These are phyloP conservation scores for Fusarium sp. DNA, from an alignment of 2,329 filamentous ascomycete species.

Conservation along the genomic window DNA sequence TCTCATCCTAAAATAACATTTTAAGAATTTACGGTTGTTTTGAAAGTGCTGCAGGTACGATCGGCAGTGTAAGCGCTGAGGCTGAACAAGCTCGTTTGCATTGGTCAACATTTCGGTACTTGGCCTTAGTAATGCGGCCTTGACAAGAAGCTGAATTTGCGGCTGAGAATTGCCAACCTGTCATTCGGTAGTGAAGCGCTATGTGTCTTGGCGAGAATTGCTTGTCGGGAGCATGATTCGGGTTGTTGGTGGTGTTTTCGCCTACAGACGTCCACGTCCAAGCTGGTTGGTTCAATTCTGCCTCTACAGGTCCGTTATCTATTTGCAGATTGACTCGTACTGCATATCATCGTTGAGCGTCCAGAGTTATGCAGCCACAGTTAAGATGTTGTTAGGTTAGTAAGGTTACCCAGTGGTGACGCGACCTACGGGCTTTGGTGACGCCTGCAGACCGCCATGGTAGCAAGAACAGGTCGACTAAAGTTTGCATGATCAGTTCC, in stretches of 20 bases:
- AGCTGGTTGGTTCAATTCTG: no score
- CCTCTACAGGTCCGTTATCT: no score
- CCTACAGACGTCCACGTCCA: rapidly evolving
- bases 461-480: no score
- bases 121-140: neutral
- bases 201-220: neutral
- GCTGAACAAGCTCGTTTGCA: neutral
- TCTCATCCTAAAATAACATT: neutral
- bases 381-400: neutral
- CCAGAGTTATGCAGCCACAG: rapidly evolving
- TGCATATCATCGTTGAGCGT: no score
- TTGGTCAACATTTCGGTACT: neutral
- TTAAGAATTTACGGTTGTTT: neutral
- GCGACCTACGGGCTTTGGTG: neutral
- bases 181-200: neutral
- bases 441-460: no score
- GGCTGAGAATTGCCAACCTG: neutral
- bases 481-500: no score
- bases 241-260: neutral
- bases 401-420: neutral
- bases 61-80: neutral
- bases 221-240: rapidly evolving
- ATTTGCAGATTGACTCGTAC: no score
- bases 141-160: neutral
- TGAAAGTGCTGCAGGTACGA: neutral